Percentiles rank a stretch among this genome's conserved stretches.
Evolutionary conservation across 1,139 yeast species (phyloP).

Genomic region (Diutina siamensis): DNA sequence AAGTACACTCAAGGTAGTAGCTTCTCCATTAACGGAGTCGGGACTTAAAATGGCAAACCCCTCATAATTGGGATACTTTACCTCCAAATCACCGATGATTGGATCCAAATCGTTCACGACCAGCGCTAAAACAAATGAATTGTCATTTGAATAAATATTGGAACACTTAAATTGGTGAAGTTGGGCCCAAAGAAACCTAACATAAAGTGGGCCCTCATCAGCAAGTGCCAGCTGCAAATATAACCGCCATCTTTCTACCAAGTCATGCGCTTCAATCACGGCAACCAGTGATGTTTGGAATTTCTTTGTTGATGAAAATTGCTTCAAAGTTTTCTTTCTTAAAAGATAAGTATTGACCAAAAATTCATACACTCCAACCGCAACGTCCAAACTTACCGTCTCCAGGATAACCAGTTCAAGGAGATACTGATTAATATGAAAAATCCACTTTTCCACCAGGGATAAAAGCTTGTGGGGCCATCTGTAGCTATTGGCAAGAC

Average conservation of each 20-base stretch:
- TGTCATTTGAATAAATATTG: slow-evolving; percentile 1
- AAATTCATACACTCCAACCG: slow-evolving; percentile 38
- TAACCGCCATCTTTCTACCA: slow-evolving; percentile 23
- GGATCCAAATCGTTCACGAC: not conserved
- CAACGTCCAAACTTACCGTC: slow-evolving; percentile 10
- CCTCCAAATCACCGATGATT: not conserved
- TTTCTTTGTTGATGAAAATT: slow-evolving; percentile 5
- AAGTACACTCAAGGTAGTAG: slow-evolving; percentile 14
- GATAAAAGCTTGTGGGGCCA: slow-evolving; percentile 19
- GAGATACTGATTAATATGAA: slow-evolving; percentile 19
- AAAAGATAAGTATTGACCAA: slow-evolving; percentile 39
- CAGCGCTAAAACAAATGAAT: not conserved
- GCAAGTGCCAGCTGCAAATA: slow-evolving; percentile 28
- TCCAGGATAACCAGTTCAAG: slow-evolving; percentile 9
- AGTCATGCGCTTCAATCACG: slow-evolving; percentile 14
- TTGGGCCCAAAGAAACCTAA: not conserved
- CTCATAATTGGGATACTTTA: not conserved
- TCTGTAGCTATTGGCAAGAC: slow-evolving; percentile 15
- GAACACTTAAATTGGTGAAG: not conserved
- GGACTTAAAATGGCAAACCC: not conserved
- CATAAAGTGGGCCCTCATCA: slow-evolving; percentile 10
- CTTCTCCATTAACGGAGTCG: slow-evolving; percentile 15
- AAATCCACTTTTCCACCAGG: slow-evolving; percentile 22
- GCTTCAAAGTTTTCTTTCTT: slow-evolving; percentile 17
- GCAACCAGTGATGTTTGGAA: slow-evolving; percentile 17